Evolutionary conservation across 495 filamentous ascomycete species (phyloP).

Genomic region (Penicillium argentinense): DNA sequence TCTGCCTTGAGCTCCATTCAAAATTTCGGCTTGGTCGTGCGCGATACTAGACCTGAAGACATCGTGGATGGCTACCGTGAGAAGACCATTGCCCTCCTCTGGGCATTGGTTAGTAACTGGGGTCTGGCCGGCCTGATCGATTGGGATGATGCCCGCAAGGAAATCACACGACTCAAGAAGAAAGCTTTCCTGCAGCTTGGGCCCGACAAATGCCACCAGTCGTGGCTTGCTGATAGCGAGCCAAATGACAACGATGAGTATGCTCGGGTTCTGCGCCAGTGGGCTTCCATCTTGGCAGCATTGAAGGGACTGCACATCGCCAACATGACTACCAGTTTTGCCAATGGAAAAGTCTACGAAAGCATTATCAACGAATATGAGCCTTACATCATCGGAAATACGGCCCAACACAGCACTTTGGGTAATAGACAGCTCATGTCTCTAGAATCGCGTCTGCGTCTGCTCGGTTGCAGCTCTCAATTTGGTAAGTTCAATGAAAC

Average conservation of each 20-base stretch:
- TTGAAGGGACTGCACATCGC: slow-evolving; percentile 46
- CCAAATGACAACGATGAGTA: slow-evolving; percentile 31
- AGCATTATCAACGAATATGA: slow-evolving; percentile 62
- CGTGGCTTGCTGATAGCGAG: slow-evolving; percentile 16
- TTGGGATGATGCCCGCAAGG: slow-evolving; percentile 51
- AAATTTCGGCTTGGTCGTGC: slow-evolving; percentile 32
- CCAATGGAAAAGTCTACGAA: slow-evolving; percentile 55
- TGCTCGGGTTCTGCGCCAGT: slow-evolving; percentile 48
- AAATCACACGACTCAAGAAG: slow-evolving; percentile 45
- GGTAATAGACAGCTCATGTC: slow-evolving; percentile 1
- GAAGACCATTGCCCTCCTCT: slow-evolving; percentile 63
- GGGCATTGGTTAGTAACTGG: slow-evolving; percentile 59
- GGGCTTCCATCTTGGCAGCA: slow-evolving; percentile 52
- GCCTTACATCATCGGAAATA: slow-evolving; percentile 27
- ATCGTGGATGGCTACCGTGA: slow-evolving; percentile 69
- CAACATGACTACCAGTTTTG: slow-evolving; percentile 62
- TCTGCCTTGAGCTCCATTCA: slow-evolving; percentile 46
- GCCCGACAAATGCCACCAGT: slow-evolving; percentile 13
- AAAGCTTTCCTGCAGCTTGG: slow-evolving; percentile 25
- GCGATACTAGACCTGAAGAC: slow-evolving; percentile 54
- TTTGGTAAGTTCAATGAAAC: slow-evolving; percentile 38
- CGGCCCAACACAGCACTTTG: not conserved
- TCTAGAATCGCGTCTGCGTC: slow-evolving; percentile 29
- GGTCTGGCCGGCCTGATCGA: slow-evolving; percentile 56
- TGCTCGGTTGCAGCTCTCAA: slow-evolving; percentile 40